These are phyloP conservation scores for Gryganskiella cystojenkinii DNA, from an alignment of 192 early-diverging fungal species.

Conservation along the genomic window DNA sequence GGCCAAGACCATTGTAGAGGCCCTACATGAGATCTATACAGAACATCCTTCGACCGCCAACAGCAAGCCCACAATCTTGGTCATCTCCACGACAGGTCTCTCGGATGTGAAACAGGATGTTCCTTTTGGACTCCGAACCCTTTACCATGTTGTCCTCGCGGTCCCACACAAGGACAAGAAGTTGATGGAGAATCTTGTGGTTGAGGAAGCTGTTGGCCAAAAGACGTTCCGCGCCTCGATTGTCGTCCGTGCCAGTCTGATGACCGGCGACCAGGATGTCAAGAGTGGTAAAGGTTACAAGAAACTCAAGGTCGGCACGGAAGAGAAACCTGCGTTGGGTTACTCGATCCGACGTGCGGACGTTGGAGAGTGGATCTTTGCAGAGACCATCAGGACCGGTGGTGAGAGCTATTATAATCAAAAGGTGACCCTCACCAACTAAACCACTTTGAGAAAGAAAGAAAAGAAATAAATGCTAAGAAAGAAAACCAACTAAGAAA, in stretches of 20 bases:
- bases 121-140: conserved; percentile 17
- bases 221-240: conserved; percentile 26
- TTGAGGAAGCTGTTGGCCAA: not conserved
- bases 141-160: conserved; percentile 28
- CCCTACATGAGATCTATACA: conserved; percentile 24
- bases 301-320: conserved; percentile 24
- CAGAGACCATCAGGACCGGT: conserved; percentile 12
- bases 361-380: conserved; percentile 43
- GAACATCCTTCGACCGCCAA: conserved; percentile 7
- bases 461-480: too few species aligned
- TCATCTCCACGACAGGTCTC: conserved; percentile 35
- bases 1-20: conserved; percentile 21
- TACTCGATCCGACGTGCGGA: conserved; percentile 24
- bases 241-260: conserved; percentile 21
- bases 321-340: conserved; percentile 30
- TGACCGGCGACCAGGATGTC: conserved; percentile 26
- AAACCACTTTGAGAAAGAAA: too few species aligned
- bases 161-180: conserved; percentile 51
- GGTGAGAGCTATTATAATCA: conserved; percentile 4
- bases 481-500: too few species aligned
- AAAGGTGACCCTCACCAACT: conserved; percentile 15
- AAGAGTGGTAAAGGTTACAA: conserved; percentile 25
- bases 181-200: conserved; percentile 21
- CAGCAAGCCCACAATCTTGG: conserved; percentile 25
- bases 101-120: conserved; percentile 35